These are phyloP conservation scores for Oxytropis ochrocephala DNA, from an alignment of 306 rosid species.

Conservation along the genomic window DNA sequence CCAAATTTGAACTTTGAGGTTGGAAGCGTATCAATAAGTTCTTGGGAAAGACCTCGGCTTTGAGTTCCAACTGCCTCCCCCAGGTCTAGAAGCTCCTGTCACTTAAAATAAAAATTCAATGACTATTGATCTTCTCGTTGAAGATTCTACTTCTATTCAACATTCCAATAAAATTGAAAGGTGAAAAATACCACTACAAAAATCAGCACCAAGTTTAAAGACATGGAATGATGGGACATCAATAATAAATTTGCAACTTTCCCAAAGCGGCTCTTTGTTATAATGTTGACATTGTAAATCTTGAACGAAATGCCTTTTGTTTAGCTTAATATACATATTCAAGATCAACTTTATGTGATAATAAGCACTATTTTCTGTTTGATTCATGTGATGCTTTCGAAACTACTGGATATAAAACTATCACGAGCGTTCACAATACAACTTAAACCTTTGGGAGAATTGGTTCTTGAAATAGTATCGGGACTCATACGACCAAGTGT, in stretches of 20 bases:
- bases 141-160: constrained; percentile 5
- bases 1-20: constrained; percentile 59
- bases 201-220: not conserved
- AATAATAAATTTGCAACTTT: not conserved
- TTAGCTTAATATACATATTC: not conserved
- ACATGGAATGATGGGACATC: not conserved
- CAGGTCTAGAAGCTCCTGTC: constrained; percentile 73
- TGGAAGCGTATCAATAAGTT: constrained; percentile 75
- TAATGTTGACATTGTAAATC: not conserved
- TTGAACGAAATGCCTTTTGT: not conserved
- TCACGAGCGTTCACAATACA: not conserved
- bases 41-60: constrained; percentile 78
- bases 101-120: constrained; percentile 11
- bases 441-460: not conserved
- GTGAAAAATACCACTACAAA: not conserved
- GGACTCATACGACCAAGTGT: not conserved
- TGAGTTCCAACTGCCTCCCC: constrained; percentile 89
- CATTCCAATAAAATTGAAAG: constrained; percentile 10
- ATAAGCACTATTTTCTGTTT: not conserved
- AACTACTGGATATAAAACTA: not conserved
- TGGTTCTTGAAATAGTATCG: not conserved
- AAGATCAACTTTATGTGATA: not conserved
- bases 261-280: not conserved
- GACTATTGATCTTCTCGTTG: constrained; percentile 4
- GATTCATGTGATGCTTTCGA: not conserved